Conservation (phyloP, 371 early-diverging fungal species). For the Mucor plumbeus region DNA sequence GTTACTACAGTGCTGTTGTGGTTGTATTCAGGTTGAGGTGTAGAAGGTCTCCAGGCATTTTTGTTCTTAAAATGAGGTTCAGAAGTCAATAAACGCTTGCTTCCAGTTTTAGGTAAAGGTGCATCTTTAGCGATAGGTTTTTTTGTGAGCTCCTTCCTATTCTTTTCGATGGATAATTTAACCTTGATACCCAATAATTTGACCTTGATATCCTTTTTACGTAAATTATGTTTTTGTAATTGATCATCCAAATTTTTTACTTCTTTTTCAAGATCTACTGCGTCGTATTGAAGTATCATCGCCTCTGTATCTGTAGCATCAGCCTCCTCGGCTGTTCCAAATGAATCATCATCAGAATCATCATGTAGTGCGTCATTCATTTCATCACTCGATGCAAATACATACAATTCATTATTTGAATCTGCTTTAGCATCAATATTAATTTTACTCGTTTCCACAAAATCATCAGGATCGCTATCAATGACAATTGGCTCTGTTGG, state of each 20-base stretch:
- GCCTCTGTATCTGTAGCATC: background rate
- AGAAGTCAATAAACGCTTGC: background rate
- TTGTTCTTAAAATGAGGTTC: background rate
- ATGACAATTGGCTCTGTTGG: background rate
- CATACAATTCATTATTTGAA: too few relatives aligned
- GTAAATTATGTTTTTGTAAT: background rate
- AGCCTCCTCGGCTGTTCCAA: background rate
- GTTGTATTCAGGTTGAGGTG: background rate
- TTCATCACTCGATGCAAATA: too few relatives aligned
- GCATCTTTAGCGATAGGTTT: background rate
- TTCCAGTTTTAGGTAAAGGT: background rate
- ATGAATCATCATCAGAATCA: background rate
- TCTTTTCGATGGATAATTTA: conserved; percentile 29
- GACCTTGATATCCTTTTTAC: conserved; percentile 12
- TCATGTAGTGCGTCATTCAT: too few relatives aligned
- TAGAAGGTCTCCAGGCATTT: background rate
- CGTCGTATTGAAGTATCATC: too few relatives aligned
- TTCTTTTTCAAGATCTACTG: background rate
- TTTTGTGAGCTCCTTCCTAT: conserved; percentile 15
- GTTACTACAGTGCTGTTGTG: background rate
- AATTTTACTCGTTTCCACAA: background rate
- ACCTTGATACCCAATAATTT: conserved; percentile 32
- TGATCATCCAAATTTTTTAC: background rate
- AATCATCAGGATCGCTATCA: conserved; percentile 10
- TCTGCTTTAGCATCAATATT: background rate